Conservation (phyloP, 1,284 basidiomycete genomes). For the Ganoderma sinense region DNA sequence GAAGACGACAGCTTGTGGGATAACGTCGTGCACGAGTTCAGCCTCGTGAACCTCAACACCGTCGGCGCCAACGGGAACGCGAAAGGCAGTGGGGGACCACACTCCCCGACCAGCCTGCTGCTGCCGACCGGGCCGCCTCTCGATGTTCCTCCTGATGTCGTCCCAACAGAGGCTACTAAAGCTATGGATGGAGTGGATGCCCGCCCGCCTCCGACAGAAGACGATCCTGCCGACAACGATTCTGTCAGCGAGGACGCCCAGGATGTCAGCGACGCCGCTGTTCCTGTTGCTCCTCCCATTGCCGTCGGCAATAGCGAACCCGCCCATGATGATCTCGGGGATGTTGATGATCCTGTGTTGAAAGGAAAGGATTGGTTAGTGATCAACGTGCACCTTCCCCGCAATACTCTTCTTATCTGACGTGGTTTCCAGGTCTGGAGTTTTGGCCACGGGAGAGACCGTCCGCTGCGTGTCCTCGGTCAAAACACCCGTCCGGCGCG, state of each 20-base stretch:
- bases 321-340: neutral
- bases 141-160: constrained; percentile 19
- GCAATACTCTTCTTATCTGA: neutral
- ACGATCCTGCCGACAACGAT: neutral
- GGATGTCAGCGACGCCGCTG: neutral
- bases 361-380: constrained; percentile 24
- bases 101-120: constrained; percentile 1
- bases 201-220: neutral
- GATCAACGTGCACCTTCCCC: neutral
- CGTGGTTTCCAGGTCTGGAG: constrained; percentile 14
- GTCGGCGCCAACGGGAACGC: neutral
- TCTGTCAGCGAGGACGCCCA: neutral
- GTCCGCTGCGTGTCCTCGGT: constrained; percentile 12
- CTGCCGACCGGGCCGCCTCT: constrained; percentile 1
- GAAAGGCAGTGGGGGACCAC: constrained; percentile 1
- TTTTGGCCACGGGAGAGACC: constrained; percentile 19
- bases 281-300: neutral
- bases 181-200: neutral
- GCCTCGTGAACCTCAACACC: constrained; percentile 21
- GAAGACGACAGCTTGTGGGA: constrained; percentile 26
- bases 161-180: constrained; percentile 10
- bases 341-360: constrained; percentile 12
- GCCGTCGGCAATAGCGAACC: neutral
- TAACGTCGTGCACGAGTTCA: constrained; percentile 28
- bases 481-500: constrained; percentile 19